These are phyloP conservation scores for Solioccasus polychromus DNA, from an alignment of 768 basidiomycete species.

Conservation along the genomic window DNA sequence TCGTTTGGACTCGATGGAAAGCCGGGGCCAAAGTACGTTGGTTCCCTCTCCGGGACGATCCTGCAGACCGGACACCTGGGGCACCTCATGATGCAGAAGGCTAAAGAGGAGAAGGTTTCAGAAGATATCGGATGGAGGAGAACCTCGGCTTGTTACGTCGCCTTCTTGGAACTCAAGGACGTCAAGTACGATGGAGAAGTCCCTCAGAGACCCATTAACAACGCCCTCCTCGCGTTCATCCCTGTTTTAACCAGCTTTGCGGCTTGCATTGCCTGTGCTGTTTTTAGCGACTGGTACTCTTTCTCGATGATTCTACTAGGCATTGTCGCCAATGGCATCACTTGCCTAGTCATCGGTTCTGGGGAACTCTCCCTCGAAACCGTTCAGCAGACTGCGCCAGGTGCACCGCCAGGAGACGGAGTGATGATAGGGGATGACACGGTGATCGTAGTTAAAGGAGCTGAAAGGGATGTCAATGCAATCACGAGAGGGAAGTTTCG, in stretches of 20 bases:
- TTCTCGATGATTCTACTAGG: constrained; percentile 34
- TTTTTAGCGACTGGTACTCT: constrained; percentile 29
- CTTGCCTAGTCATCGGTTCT: constrained; percentile 31
- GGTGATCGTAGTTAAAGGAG: constrained; percentile 31
- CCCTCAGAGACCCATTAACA: neutral
- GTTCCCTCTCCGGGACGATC: constrained; percentile 26
- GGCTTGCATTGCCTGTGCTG: constrained; percentile 24
- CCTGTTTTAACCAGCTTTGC: constrained; percentile 24
- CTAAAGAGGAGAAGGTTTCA: neutral
- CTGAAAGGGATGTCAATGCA: constrained; percentile 29
- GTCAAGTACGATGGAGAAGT: constrained; percentile 16
- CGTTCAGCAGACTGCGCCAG: constrained; percentile 18
- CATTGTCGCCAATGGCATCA: constrained; percentile 31
- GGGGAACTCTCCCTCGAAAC: constrained; percentile 20
- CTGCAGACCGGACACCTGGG: constrained; percentile 32
- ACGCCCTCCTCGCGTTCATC: constrained; percentile 19
- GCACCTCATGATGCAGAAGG: constrained; percentile 22
- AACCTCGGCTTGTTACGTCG: constrained; percentile 20
- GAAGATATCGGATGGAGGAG: constrained; percentile 7
- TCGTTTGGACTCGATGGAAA: constrained; percentile 30
- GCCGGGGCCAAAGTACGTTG: constrained; percentile 26
- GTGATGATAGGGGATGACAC: constrained; percentile 23
- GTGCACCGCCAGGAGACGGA: constrained; percentile 32
- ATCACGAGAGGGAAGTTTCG: constrained; percentile 32
- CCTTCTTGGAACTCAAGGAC: constrained; percentile 22